These are phyloP conservation scores for Aquilaria yunnanensis DNA, from an alignment of 345 rosid species.

Conservation along the genomic window DNA sequence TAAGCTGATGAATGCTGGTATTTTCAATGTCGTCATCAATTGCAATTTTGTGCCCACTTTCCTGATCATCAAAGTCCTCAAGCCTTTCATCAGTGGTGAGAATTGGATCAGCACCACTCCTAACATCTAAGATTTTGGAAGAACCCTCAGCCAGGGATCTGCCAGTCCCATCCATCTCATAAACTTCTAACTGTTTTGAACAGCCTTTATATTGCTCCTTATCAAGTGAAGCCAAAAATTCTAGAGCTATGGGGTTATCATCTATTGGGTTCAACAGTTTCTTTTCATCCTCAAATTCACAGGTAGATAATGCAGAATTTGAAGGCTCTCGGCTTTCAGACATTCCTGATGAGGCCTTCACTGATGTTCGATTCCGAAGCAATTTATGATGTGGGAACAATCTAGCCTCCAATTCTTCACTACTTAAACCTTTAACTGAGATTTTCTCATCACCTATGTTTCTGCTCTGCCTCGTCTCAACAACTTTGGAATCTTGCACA, in stretches of 20 bases:
- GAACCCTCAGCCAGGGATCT: conserved; percentile 33
- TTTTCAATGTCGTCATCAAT: conserved; percentile 55
- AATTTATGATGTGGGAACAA: conserved; percentile 96
- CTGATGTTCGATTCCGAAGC: conserved; percentile 50
- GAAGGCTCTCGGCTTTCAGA: conserved; percentile 20
- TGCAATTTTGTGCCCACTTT: conserved; percentile 36
- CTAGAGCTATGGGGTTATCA: conserved; percentile 45
- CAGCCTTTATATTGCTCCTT: conserved; percentile 29
- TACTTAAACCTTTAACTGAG: conserved; percentile 51
- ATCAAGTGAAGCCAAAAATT: conserved; percentile 54
- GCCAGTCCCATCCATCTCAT: conserved; percentile 45
- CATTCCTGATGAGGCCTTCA: conserved; percentile 28
- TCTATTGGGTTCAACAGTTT: conserved; percentile 35
- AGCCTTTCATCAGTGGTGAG: conserved; percentile 72
- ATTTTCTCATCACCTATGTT: conserved; percentile 24
- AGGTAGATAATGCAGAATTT: conserved; percentile 16
- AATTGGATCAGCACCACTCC: conserved; percentile 33
- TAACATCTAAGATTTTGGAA: conserved; percentile 21
- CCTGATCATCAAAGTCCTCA: conserved; percentile 78
- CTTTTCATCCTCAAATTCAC: conserved; percentile 30
- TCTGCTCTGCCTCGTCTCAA: conserved; percentile 23
- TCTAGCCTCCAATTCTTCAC: conserved; percentile 77
- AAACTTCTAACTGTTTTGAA: conserved; percentile 28
- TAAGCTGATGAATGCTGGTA: conserved; percentile 36
- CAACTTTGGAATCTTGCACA: conserved; percentile 16